Conservation (phyloP, 495 filamentous ascomycete species). For the Neurospora sp. region DNA sequence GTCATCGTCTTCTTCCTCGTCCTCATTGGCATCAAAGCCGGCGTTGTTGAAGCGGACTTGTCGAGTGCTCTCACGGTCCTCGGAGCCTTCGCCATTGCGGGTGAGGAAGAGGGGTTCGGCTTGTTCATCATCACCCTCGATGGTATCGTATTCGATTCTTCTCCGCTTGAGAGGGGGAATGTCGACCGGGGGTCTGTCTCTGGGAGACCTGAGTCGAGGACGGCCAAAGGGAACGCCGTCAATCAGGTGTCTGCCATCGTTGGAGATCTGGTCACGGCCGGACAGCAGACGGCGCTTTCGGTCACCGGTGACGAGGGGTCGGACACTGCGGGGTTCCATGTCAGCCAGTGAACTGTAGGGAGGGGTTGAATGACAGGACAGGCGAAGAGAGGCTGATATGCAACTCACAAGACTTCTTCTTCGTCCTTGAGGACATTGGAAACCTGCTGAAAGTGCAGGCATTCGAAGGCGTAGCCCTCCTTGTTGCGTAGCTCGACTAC, state of each 20-base stretch:
- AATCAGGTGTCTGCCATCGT: slow-evolving; percentile 71
- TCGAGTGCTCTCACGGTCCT: slow-evolving; percentile 19
- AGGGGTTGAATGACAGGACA: slow-evolving; percentile 3
- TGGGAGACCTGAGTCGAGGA: slow-evolving; percentile 49
- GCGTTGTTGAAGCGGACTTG: slow-evolving; percentile 9
- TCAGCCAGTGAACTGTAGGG: slow-evolving; percentile 1
- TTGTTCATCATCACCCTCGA: slow-evolving; percentile 16
- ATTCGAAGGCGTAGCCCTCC: slow-evolving; percentile 62
- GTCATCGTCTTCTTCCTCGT: slow-evolving; percentile 8
- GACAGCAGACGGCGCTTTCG: slow-evolving; percentile 62
- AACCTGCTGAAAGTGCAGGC: slow-evolving; percentile 75
- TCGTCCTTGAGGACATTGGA: slow-evolving; percentile 64
- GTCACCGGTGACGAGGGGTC: slow-evolving; percentile 67
- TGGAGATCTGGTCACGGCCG: slow-evolving; percentile 75
- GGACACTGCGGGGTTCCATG: slow-evolving; percentile 49
- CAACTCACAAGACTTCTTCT: slow-evolving; percentile 71
- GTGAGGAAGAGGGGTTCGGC: slow-evolving; percentile 25
- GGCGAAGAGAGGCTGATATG: not conserved
- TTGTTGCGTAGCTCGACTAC: slow-evolving; percentile 59
- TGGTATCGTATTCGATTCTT: slow-evolving; percentile 39
- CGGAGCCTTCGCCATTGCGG: slow-evolving; percentile 25
- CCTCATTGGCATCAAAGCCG: slow-evolving; percentile 15
- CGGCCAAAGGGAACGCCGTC: slow-evolving; percentile 87
- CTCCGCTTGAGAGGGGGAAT: slow-evolving; percentile 72
- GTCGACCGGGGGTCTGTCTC: slow-evolving; percentile 53